phyloP scores from a whole-genome alignment of 106 monocot genomes.

The Iris macrosiphon region DNA sequence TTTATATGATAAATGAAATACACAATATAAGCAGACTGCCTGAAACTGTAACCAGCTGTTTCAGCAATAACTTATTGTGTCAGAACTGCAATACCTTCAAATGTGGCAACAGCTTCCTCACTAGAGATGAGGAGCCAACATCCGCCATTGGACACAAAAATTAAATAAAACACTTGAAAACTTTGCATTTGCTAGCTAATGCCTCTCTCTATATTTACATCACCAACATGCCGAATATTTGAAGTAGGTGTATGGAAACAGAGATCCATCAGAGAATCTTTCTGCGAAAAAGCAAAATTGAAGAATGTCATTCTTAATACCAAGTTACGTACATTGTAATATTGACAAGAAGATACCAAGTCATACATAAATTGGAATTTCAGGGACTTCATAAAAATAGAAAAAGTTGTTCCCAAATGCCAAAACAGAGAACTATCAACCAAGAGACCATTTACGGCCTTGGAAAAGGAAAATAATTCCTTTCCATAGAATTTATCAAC shows the following conservation, averaged over 20 bases:
- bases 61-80: constrained; percentile 61
- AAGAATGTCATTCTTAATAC: too few relatives aligned
- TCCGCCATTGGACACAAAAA: constrained; percentile 52
- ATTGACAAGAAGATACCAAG: too few relatives aligned
- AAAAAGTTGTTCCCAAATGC: too few relatives aligned
- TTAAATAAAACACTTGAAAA: neutral
- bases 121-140: constrained; percentile 90
- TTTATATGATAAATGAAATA: neutral
- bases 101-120: constrained; percentile 87
- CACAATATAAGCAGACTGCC: neutral
- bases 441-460: too few relatives aligned
- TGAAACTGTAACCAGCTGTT: neutral
- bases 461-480: too few relatives aligned
- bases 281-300: constrained; percentile 29
- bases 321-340: too few relatives aligned
- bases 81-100: constrained; percentile 96
- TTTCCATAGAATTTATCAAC: too few relatives aligned
- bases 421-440: too few relatives aligned
- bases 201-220: constrained; percentile 32
- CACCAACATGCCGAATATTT: constrained; percentile 93
- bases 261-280: constrained; percentile 95
- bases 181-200: neutral
- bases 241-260: constrained; percentile 92
- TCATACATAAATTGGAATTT: too few relatives aligned
- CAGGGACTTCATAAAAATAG: too few relatives aligned